Evolutionary conservation across 306 rosid genomes (phyloP), one percentile per base, ranked within the genome.

Genomic region (Malus domestica): DNA sequence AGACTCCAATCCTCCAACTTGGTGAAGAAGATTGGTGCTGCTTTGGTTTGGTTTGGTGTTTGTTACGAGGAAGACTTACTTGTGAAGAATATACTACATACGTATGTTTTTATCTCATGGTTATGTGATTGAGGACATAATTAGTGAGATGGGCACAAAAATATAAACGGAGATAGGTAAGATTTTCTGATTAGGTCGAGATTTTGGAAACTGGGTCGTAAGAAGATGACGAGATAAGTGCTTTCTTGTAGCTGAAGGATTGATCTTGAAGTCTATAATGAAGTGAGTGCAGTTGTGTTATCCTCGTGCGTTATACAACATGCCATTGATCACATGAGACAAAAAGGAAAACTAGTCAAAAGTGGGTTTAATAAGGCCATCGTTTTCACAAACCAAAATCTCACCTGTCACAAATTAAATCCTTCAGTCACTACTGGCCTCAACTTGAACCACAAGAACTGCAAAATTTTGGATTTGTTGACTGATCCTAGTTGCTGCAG

Each of bases 301-400:
- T 40, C 29, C 67, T 78, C 80, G 72, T 76, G 72, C 49, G 78
- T 63, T 67, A 76, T 45, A 20, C 73, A 27, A 12, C 55, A 20
- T 11, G 2, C 71, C 66, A 76, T 67, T 72, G 10, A 72, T 72
- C 64, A 76, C 70, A 67, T 72, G 44, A 72, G 81, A 83, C 79
- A 76, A 76, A 72, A 61, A 13, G 33, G 62, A 65, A 51, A 66
- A 20, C 25, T 71, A 67, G 83, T 71, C 68, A 68, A 77, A 54
- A 40, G 58, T 35, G 29, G 71, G 66, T 72, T 49, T 15, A 67
- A 23, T 30, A 15, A 78, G 57, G 73, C 59, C 77, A 69, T 74
- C 77, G 64, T 78, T 74, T 73, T 65, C 70, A 46, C 71, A 33
- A 67, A 49, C 54, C 55, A 49, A 49, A 14, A 15, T 49, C 30